These are phyloP conservation scores for Fusarium brachygibbosum DNA, from an alignment of 2,329 filamentous ascomycete species.

Conservation along the genomic window DNA sequence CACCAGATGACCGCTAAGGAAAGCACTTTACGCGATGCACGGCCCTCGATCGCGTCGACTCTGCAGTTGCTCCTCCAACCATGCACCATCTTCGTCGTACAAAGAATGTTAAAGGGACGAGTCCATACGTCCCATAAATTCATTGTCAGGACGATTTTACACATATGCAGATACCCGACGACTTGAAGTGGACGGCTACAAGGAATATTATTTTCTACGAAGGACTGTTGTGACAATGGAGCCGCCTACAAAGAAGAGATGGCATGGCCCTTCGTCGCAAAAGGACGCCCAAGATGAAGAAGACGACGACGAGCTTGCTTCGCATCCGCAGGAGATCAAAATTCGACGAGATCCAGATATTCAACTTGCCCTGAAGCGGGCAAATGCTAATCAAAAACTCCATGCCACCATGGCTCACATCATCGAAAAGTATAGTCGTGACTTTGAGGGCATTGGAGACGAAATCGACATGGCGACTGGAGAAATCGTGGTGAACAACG, in stretches of 20 bases:
- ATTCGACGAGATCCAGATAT: slow-evolving; percentile 48
- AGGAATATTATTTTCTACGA: neutral
- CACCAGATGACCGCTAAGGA: slow-evolving; percentile 17
- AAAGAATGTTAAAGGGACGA: slow-evolving; percentile 15
- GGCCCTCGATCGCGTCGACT: slow-evolving; percentile 21
- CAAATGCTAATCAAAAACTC: slow-evolving; percentile 76
- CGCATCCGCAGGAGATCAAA: slow-evolving; percentile 62
- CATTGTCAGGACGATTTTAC: slow-evolving; percentile 1
- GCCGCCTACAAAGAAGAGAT: slow-evolving; percentile 71
- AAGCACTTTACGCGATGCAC: slow-evolving; percentile 45
- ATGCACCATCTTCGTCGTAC: slow-evolving; percentile 10
- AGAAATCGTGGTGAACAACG: slow-evolving; percentile 89
- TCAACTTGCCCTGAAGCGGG: slow-evolving; percentile 72
- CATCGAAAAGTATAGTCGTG: slow-evolving; percentile 86
- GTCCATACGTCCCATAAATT: neutral
- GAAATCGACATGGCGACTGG: slow-evolving; percentile 89
- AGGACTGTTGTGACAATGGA: slow-evolving; percentile 62
- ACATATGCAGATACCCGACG: neutral
- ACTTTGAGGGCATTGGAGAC: slow-evolving; percentile 87
- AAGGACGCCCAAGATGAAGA: slow-evolving; percentile 48
- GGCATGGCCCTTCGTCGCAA: slow-evolving; percentile 61
- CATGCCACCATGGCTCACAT: slow-evolving; percentile 90
- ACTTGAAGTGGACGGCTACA: neutral
- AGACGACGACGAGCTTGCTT: slow-evolving; percentile 63
- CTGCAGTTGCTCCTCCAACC: slow-evolving; percentile 50